Conservation (phyloP, 1,284 basidiomycete genomes). For the Tilletia caries region DNA sequence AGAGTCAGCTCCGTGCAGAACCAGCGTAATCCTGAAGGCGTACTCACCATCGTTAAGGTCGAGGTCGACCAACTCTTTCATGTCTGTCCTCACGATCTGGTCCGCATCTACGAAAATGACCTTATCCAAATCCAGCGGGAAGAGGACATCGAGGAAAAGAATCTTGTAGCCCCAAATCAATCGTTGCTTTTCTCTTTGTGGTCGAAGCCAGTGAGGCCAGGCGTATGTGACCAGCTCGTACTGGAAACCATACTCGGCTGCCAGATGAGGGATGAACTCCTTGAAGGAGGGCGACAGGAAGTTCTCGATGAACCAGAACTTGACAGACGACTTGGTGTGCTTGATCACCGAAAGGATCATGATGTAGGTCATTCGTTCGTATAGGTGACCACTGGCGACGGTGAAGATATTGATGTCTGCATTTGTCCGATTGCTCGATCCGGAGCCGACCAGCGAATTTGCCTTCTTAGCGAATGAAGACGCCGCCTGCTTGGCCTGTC, state of each 20-base stretch:
- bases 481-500: not conserved
- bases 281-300: slow-evolving; percentile 97
- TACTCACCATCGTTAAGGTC: slow-evolving; percentile 70
- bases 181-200: slow-evolving; percentile 92
- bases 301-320: slow-evolving; percentile 99
- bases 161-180: slow-evolving; percentile 99
- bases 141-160: slow-evolving; percentile 93
- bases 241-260: slow-evolving; percentile 83
- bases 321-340: slow-evolving; percentile 87
- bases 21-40: too few relatives aligned
- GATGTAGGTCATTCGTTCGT: slow-evolving; percentile 95
- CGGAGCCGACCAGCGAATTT: not conserved
- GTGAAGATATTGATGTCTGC: slow-evolving; percentile 95
- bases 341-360: slow-evolving; percentile 94
- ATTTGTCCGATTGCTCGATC: slow-evolving; percentile 20
- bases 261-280: slow-evolving; percentile 89
- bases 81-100: slow-evolving; percentile 83
- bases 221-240: slow-evolving; percentile 98
- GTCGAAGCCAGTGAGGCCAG: slow-evolving; percentile 96
- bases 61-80: slow-evolving; percentile 85
- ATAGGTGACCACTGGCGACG: slow-evolving; percentile 89
- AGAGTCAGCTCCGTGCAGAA: too few relatives aligned
- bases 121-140: slow-evolving; percentile 95
- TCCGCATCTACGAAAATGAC: slow-evolving; percentile 95
- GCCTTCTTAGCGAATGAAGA: slow-evolving; percentile 10